Conservation (phyloP, 2,329 filamentous ascomycete species). For the Colletotrichum graminicola region DNA sequence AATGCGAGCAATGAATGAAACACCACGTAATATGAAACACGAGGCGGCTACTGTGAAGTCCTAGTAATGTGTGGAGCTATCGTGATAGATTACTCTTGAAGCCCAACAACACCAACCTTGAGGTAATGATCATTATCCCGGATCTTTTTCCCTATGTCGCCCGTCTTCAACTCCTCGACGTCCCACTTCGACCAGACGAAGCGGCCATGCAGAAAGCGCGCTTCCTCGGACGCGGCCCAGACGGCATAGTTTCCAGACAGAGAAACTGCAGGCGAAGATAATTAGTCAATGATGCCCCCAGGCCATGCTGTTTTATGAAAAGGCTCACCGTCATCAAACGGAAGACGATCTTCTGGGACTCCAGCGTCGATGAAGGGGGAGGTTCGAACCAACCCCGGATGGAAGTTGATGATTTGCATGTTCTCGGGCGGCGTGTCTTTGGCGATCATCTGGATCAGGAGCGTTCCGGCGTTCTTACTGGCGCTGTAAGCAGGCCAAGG, state of each 20-base stretch:
- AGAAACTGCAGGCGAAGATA: not conserved
- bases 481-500: slow-evolving; percentile 50
- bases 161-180: slow-evolving; percentile 52
- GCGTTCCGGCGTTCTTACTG: slow-evolving; percentile 54
- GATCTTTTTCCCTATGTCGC: slow-evolving; percentile 36
- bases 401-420: slow-evolving; percentile 56
- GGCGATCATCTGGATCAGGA: slow-evolving; percentile 55
- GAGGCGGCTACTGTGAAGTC: too few species aligned
- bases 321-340: slow-evolving; percentile 48
- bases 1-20: too few species aligned
- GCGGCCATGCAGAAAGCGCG: slow-evolving; percentile 55
- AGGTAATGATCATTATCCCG: slow-evolving; percentile 42
- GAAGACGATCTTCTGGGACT: slow-evolving; percentile 43
- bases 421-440: slow-evolving; percentile 49
- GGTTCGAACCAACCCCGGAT: slow-evolving; percentile 55
- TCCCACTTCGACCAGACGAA: slow-evolving; percentile 59
- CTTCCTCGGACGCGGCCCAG: slow-evolving; percentile 55
- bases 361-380: slow-evolving; percentile 45
- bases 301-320: not conserved
- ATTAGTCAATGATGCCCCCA: not conserved
- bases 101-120: slow-evolving; percentile 30
- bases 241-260: slow-evolving; percentile 49
- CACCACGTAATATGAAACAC: too few species aligned
- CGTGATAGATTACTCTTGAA: slow-evolving; percentile 7
- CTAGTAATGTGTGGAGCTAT: too few species aligned